These are phyloP conservation scores for Clonostachys rhizophaga DNA, from an alignment of 2,329 filamentous ascomycete genomes.

Conservation along the genomic window DNA sequence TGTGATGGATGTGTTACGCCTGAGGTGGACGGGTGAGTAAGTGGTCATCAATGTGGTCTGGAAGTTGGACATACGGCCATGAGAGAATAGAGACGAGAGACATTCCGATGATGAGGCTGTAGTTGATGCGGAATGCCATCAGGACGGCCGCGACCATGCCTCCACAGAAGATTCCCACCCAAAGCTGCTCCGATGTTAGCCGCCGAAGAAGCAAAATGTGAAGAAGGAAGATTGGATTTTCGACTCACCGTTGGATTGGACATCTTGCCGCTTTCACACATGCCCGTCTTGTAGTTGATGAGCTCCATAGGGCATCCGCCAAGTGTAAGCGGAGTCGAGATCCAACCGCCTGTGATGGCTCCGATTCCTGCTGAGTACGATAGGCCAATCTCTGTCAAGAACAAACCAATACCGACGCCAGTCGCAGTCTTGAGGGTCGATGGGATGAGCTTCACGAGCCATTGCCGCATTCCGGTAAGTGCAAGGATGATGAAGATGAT, in stretches of 20 bases:
- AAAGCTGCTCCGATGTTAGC: conserved; percentile 46
- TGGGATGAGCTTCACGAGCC: conserved; percentile 63
- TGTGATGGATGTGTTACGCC: conserved; percentile 62
- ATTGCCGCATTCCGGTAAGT: conserved; percentile 66
- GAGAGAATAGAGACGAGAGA: conserved; percentile 67
- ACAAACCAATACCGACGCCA: conserved; percentile 61
- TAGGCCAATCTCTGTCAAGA: conserved; percentile 59
- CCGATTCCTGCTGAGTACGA: conserved; percentile 83
- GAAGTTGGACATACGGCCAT: conserved; percentile 55
- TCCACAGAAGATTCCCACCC: conserved; percentile 80
- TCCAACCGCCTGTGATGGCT: conserved; percentile 64
- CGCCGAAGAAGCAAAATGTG: neutral
- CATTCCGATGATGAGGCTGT: conserved; percentile 71
- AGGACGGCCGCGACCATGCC: conserved; percentile 76
- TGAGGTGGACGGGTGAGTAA: conserved; percentile 12
- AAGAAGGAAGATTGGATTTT: neutral
- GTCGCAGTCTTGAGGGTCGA: conserved; percentile 62
- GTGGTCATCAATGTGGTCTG: neutral
- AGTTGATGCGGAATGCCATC: conserved; percentile 74
- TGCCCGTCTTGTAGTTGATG: conserved; percentile 37
- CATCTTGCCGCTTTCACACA: conserved; percentile 63
- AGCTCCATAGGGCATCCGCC: conserved; percentile 65
- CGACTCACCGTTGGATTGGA: conserved; percentile 60
- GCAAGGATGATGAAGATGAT: conserved; percentile 61
- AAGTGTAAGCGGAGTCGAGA: conserved; percentile 67